Conservation (phyloP, 495 filamentous ascomycete species). For the Annulohypoxylon stygium region DNA sequence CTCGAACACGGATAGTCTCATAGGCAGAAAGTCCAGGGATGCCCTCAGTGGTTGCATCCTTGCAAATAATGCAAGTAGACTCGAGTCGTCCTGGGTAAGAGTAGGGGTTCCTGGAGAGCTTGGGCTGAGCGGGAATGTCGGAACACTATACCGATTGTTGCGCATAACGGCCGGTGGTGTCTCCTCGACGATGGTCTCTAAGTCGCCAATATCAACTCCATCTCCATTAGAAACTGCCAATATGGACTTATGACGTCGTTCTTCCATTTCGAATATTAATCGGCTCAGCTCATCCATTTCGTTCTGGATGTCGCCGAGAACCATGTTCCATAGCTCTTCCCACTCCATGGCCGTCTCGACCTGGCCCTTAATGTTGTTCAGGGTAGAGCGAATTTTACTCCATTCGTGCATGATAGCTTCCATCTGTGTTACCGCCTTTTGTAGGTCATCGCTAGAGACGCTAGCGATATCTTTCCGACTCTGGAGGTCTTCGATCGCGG, state of each 20-base stretch:
- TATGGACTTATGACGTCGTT: conserved; percentile 82
- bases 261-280: conserved; percentile 96
- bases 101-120: conserved; percentile 69
- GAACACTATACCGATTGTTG: conserved; percentile 77
- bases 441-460: conserved; percentile 76
- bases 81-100: conserved; percentile 81
- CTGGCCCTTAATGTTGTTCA: conserved; percentile 85
- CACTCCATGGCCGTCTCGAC: conserved; percentile 98
- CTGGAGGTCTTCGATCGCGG: conserved; percentile 90
- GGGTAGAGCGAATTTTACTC: conserved; percentile 78
- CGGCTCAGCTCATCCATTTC: conserved; percentile 87
- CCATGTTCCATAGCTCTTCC: conserved; percentile 95
- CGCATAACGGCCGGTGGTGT: conserved; percentile 69
- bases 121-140: conserved; percentile 66
- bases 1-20: conserved; percentile 90
- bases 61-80: conserved; percentile 87
- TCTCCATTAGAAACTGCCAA: conserved; percentile 69
- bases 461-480: conserved; percentile 78
- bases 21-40: conserved; percentile 95
- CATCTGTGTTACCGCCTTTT: conserved; percentile 83
- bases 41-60: conserved; percentile 94
- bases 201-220: conserved; percentile 84
- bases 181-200: conserved; percentile 95
- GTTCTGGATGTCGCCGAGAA: conserved; percentile 90
- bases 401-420: conserved; percentile 87